These are phyloP conservation scores for Sphagnum magellanicum DNA, from an alignment of 228 moss, liverwort and hornwort genomes.

Conservation along the genomic window DNA sequence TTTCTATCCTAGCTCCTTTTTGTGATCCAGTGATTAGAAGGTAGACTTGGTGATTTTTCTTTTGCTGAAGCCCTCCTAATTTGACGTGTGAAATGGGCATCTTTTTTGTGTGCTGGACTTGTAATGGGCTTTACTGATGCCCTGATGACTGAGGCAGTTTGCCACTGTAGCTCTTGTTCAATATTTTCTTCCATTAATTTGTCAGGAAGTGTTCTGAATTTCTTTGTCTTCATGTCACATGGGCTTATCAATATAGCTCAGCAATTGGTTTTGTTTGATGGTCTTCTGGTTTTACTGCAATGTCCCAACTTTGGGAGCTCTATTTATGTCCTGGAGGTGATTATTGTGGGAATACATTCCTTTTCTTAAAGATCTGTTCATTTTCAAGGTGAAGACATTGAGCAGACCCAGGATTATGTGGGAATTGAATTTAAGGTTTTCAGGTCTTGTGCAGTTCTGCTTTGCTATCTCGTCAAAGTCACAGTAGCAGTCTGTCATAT, in stretches of 20 bases:
- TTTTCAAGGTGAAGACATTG: no score
- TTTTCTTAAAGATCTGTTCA: no score
- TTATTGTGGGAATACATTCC: no score
- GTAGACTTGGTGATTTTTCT: conserved; percentile 44
- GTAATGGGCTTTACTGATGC: conserved; percentile 9
- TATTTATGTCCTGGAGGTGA: no score
- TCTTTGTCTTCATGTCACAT: no score
- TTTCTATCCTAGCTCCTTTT: conserved; percentile 35
- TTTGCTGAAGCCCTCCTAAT: conserved; percentile 29
- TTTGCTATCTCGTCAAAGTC: conserved; percentile 9
- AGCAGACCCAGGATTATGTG: no score
- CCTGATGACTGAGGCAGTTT: conserved; percentile 16
- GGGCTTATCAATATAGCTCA: no score
- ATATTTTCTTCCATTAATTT: not conserved
- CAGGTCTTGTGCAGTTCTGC: conserved; percentile 16
- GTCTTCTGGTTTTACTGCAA: no score
- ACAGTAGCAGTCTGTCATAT: not conserved
- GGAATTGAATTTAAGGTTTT: not conserved
- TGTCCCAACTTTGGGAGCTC: no score
- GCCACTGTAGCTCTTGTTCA: conserved; percentile 20
- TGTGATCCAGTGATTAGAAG: conserved; percentile 34
- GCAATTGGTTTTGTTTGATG: no score
- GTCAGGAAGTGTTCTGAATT: no score
- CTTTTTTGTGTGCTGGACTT: conserved; percentile 54
- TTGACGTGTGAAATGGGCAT: conserved; percentile 39